phyloP scores from a whole-genome alignment of 805 yeast genomes.

The Torulaspora delbrueckii region DNA sequence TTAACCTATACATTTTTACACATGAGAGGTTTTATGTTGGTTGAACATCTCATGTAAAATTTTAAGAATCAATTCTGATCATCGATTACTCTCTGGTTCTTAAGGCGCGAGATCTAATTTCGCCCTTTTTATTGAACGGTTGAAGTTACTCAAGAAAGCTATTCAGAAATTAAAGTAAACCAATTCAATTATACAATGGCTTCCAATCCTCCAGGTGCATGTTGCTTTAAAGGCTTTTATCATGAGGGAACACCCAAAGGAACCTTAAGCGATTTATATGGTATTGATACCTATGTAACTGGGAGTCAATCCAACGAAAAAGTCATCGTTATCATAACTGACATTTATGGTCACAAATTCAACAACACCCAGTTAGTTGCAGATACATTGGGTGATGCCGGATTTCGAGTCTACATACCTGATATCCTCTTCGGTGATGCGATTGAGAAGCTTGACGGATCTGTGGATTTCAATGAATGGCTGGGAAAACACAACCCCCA shows the following conservation, averaged over 20 bases:
- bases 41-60: too few relatives aligned
- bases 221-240: conserved; percentile 41
- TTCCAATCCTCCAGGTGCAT: conserved; percentile 49
- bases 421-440: conserved; percentile 57
- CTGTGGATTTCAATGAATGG: conserved; percentile 44
- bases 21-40: too few relatives aligned
- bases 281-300: conserved; percentile 43
- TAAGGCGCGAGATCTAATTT: too few relatives aligned
- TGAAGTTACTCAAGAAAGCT: neutral
- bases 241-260: conserved; percentile 55
- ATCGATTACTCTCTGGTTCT: too few relatives aligned
- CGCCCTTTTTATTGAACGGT: too few relatives aligned
- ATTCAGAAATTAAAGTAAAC: neutral
- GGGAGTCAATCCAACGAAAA: conserved; percentile 43
- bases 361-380: conserved; percentile 60
- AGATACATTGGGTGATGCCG: conserved; percentile 55
- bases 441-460: conserved; percentile 34
- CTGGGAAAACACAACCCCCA: conserved; percentile 46
- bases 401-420: conserved; percentile 69
- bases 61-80: too few relatives aligned
- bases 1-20: too few relatives aligned
- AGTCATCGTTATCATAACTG: conserved; percentile 61
- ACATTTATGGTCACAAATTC: conserved; percentile 58
- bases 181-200: conserved; percentile 32
- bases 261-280: conserved; percentile 37